Base-by-base conservation (phyloP, 2,329 filamentous ascomycete genomes). In the Trichophyton equinum region DNA sequence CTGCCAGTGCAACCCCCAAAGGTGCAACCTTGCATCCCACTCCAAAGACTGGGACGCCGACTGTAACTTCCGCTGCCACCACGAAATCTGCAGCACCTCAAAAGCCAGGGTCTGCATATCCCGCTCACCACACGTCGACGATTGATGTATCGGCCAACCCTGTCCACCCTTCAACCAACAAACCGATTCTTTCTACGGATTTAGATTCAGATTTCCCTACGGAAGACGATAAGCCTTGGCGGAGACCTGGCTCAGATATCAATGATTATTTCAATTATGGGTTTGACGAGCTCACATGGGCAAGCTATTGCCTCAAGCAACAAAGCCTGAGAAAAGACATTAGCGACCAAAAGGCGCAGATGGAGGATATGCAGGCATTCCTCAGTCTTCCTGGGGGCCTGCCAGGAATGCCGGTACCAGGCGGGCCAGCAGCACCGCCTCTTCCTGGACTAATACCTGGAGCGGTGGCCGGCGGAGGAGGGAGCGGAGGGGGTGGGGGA, bases 231-330 rank as follows among this genome's bases (percentile, higher is more conserved):
- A 97, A 96, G 73, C 91, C 92, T 18, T 99, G 94, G 94, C 86
- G 94, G 51, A 86, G 91, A 65, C 94, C 94, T 0, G 94, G 94
- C 55, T 91, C 92, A 9, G 94, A 99, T 69, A 84, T 96, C 60
- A 94, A 88, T 62, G 94, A 99, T 73, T 97, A 95, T 76, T 97
- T 97, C 82, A 97, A 97, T 78, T 97, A 97, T 75, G 92, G 92
- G 62, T 97, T 97, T 71, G 92, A 97, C 75, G 92, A 97, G 74
- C 97, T 96, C 74, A 96, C 91, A 0, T 99, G 94, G 94, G 88
- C 91, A 4, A 83, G 91, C 60, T 99, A 99, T 73, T 91, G 91
- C 36, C 80, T 90, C 62, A 95, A 95, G 70, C 94, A 97, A 73
- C 85, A 94, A 66, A 80, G 79, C 25, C 80, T 96, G 68, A 83